A percentile compares a stretch with the other conserved stretches of the same genome.
These are phyloP conservation scores for Populus hybrid DNA, from an alignment of 441 rosid species.

Conservation along the genomic window DNA sequence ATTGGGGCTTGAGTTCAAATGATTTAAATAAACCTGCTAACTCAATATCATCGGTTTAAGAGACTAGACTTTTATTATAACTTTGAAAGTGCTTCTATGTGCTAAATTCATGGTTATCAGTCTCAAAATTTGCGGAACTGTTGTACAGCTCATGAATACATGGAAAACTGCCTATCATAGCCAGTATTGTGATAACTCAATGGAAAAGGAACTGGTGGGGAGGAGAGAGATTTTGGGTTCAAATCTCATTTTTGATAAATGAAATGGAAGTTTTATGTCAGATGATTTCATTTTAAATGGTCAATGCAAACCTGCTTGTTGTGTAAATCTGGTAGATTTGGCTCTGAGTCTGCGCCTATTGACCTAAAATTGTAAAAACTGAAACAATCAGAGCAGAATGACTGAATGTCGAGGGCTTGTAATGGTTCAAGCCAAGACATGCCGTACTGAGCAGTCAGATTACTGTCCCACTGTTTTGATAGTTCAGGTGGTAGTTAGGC, in stretches of 20 bases:
- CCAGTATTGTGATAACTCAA: background rate
- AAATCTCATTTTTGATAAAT: background rate
- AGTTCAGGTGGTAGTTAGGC: background rate
- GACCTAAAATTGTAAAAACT: background rate
- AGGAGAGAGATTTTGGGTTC: background rate
- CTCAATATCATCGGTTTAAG: too few relatives aligned
- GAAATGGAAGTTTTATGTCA: background rate
- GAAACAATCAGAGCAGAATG: background rate
- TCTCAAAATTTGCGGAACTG: background rate
- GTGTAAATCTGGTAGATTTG: background rate
- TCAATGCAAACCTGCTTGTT: background rate
- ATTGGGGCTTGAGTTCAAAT: too few relatives aligned
- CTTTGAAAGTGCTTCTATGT: too few relatives aligned
- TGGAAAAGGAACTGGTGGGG: background rate
- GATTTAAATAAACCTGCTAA: too few relatives aligned
- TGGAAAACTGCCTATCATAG: background rate
- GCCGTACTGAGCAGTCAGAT: background rate
- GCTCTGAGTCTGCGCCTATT: background rate
- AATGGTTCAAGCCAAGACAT: background rate
- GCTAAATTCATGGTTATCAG: background rate
- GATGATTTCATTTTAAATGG: background rate
- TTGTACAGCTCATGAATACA: background rate
- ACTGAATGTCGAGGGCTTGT: background rate
- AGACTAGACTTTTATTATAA: too few relatives aligned
- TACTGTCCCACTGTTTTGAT: background rate